Conservation (phyloP, 768 basidiomycete species). For the Vishniacozyma victoriae region DNA sequence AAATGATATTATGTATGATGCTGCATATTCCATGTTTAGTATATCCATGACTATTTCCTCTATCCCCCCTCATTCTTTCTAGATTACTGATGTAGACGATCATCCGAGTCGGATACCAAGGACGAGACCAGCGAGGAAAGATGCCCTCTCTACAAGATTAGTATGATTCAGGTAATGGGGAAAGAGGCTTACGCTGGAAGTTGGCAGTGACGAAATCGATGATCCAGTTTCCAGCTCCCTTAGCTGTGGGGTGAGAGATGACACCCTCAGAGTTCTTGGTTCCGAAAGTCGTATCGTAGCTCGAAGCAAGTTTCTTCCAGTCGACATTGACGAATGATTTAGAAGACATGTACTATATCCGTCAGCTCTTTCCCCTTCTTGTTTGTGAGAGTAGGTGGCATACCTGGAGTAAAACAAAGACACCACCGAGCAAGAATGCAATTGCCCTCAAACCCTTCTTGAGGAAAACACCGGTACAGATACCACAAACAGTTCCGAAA, state of each 20-base stretch:
- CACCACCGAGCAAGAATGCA: conserved; percentile 81
- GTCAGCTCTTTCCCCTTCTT: neutral
- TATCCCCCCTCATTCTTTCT: too few relatives aligned
- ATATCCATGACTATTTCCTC: neutral
- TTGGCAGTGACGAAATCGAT: conserved; percentile 80
- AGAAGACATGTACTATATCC: conserved; percentile 68
- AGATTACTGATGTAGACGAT: neutral
- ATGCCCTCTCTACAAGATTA: conserved; percentile 55
- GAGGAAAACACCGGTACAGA: conserved; percentile 87
- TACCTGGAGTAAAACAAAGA: conserved; percentile 87
- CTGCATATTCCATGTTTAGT: neutral
- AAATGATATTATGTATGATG: conserved; percentile 1
- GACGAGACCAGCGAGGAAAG: conserved; percentile 75
- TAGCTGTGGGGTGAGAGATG: conserved; percentile 56
- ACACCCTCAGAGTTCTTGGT: conserved; percentile 57
- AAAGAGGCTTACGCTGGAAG: conserved; percentile 62
- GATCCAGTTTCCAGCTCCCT: conserved; percentile 57
- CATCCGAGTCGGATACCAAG: conserved; percentile 78
- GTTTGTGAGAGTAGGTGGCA: conserved; percentile 19
- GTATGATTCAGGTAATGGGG: neutral
- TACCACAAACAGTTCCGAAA: conserved; percentile 80
- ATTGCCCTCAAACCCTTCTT: conserved; percentile 85
- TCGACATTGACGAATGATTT: conserved; percentile 68
- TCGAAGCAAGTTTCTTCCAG: conserved; percentile 61
- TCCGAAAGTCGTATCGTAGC: conserved; percentile 71